These are phyloP conservation scores for Trichoderma harzianum DNA, from an alignment of 2,329 filamentous ascomycete species.

Conservation along the genomic window DNA sequence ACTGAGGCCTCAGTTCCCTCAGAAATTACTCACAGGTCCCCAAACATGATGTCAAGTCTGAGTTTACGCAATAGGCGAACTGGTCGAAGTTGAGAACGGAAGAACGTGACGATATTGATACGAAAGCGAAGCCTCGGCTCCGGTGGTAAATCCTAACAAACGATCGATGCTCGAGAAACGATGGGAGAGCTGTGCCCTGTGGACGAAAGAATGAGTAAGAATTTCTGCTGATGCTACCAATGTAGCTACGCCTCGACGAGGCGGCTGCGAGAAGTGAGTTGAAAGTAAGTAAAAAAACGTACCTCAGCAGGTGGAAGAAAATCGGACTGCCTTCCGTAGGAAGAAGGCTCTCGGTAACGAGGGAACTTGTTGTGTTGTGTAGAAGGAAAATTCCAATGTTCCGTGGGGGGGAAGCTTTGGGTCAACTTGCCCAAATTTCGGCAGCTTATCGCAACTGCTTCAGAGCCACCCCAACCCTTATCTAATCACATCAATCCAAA, in stretches of 20 bases:
- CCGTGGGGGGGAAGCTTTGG: not conserved
- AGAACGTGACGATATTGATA: not conserved
- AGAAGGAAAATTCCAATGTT: not conserved
- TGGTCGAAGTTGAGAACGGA: not conserved
- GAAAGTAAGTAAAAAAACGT: not conserved
- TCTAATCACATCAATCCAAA: not conserved
- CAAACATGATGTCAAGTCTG: not conserved
- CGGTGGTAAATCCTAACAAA: not conserved
- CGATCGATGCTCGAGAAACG: not conserved
- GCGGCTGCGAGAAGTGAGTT: not conserved
- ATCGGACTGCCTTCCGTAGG: not conserved
- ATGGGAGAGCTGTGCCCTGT: not conserved
- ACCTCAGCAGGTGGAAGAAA: not conserved
- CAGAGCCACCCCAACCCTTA: not conserved
- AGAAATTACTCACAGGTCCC: not conserved
- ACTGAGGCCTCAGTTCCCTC: not conserved
- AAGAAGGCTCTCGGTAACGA: not conserved
- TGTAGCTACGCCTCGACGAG: not conserved
- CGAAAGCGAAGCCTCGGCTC: not conserved
- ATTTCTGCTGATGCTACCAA: not conserved
- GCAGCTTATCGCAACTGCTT: not conserved
- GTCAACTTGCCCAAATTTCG: not conserved
- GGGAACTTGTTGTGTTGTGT: not conserved
- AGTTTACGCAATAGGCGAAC: not conserved
- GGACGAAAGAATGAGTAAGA: not conserved